Evolutionary conservation across 2,329 filamentous ascomycete species (phyloP).

Genomic region (Aurifilum marmelostoma): DNA sequence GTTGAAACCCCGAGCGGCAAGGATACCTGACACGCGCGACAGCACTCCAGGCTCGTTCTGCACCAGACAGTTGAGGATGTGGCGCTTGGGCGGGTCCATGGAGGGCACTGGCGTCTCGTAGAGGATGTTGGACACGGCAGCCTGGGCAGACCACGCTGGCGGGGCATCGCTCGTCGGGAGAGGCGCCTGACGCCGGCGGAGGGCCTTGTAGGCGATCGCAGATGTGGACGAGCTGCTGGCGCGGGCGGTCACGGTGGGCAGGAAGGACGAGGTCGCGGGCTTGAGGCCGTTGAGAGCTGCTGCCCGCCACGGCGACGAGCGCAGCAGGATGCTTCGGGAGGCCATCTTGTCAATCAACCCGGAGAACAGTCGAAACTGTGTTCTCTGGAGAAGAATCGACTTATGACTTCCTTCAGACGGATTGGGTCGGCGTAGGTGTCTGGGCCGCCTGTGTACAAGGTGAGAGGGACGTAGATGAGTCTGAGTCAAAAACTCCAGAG

Average conservation of each 20-base stretch:
- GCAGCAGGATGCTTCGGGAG: constrained; percentile 28
- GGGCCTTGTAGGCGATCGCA: constrained; percentile 94
- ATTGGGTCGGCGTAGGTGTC: neutral
- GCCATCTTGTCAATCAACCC: constrained; percentile 28
- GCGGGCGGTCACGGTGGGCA: constrained; percentile 38
- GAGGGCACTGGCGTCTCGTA: constrained; percentile 95
- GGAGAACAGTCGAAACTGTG: constrained; percentile 15
- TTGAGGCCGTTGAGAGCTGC: constrained; percentile 29
- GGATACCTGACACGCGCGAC: constrained; percentile 92
- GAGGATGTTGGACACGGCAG: constrained; percentile 96
- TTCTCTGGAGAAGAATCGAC: constrained; percentile 26
- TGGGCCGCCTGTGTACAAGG: neutral
- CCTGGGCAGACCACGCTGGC: constrained; percentile 85
- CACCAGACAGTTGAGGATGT: constrained; percentile 96
- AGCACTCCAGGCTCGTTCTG: constrained; percentile 98
- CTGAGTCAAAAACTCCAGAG: constrained; percentile 23
- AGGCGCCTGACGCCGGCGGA: constrained; percentile 86
- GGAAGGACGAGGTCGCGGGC: constrained; percentile 34
- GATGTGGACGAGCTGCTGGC: constrained; percentile 75
- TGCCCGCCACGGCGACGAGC: constrained; percentile 31
- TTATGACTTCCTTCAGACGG: constrained; percentile 21
- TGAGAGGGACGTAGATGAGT: constrained; percentile 8
- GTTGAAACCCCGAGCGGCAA: constrained; percentile 96
- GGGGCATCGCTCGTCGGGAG: constrained; percentile 77
- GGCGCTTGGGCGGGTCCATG: constrained; percentile 82